A percentile compares a stretch with the other conserved stretches of the same genome.
Evolutionary conservation across 495 filamentous ascomycete species (phyloP).

Genomic region (Amphirosellinia nigrospora): DNA sequence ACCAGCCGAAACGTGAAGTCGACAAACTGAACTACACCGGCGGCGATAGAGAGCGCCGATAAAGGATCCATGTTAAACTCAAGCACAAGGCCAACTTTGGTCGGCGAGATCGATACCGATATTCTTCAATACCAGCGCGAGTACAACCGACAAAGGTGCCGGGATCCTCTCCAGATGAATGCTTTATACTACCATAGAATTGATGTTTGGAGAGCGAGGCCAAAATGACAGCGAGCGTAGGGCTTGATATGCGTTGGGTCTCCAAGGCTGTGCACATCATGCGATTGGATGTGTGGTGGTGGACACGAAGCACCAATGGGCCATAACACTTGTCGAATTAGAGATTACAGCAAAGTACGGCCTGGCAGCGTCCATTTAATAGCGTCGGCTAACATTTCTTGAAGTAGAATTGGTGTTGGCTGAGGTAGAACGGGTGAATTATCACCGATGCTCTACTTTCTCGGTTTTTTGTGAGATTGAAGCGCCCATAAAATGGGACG

Average conservation of each 20-base stretch:
- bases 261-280: background rate
- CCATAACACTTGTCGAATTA: too few relatives aligned
- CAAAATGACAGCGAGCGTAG: background rate
- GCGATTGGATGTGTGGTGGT: background rate
- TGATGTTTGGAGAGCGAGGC: background rate
- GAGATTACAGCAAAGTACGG: too few relatives aligned
- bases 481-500: too few relatives aligned
- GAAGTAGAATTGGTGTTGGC: background rate
- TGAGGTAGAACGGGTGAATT: background rate
- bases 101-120: background rate
- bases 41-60: conserved; percentile 22
- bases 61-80: conserved; percentile 24
- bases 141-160: background rate
- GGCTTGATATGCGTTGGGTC: background rate
- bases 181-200: background rate
- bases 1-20: conserved; percentile 26
- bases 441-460: background rate
- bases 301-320: background rate
- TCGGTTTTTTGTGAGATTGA: background rate
- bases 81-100: background rate
- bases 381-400: too few relatives aligned
- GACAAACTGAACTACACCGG: conserved; percentile 28
- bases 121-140: background rate
- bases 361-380: too few relatives aligned
- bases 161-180: background rate